Evolutionary conservation across 306 rosid genomes (phyloP), one percentile per base, ranked within the genome.

Genomic region (Styphnolobium japonicum): DNA sequence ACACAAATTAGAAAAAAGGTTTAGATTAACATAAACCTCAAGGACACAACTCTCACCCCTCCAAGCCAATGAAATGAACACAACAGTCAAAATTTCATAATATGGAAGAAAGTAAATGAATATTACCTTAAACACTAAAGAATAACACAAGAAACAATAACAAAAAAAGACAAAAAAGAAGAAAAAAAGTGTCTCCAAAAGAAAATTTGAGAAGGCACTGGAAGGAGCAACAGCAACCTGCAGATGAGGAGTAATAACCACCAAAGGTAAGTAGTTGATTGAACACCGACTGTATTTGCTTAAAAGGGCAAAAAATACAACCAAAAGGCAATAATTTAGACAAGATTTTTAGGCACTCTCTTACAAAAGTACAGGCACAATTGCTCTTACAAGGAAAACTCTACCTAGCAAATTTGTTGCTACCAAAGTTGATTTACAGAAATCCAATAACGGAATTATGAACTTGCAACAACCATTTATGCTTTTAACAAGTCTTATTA

Each of bases 131-230:
- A 73, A 55, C 58, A 40, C n/a, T 7, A 81, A 79, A 78, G 52
- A 83, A 86, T 79, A 63, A 34, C 42, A 71, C 51, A 25, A 55
- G 67, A 70, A 68, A 65, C 10, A 29, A 23, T 23, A n/a, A 49
- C 49, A 72, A 29, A 3, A 25, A 46, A 2, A 40, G 3, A 33
- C 14, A 4, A 31, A 22, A 6, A 18, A 29, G 4, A 18, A 55
- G 9, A 73, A n/a, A 66, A 60, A 37, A 5, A 55, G 62, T 70
- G 58, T 63, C 90, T 80, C 89, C 88, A 62, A 71, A 78, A 60
- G 81, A 87, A 91, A 84, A 86, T 63, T 65, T 65, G 85, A 85
- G 90, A 78, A 77, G 86, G 73, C 63, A 79, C 68, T n/a, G 73
- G 72, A 77, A 69, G 73, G 46, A 55, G 67, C 46, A 7, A 45